Evolutionary conservation across 352 stramenopile genomes (phyloP).

Genomic region (Pythium grandisporangium): DNA sequence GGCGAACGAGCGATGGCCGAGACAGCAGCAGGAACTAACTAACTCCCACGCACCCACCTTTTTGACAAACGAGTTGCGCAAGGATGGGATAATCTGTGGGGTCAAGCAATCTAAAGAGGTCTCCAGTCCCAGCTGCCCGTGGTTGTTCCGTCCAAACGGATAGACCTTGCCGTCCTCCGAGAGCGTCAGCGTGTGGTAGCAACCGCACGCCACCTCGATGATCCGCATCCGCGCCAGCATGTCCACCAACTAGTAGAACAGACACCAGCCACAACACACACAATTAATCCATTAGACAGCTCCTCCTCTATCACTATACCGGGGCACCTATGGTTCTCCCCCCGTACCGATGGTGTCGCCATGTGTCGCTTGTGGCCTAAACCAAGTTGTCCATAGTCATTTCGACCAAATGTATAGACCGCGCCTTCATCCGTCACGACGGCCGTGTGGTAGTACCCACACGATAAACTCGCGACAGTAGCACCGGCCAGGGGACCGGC

Average conservation of each 20-base stretch:
- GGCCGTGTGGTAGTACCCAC: conserved; percentile 90
- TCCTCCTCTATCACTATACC: too few species aligned
- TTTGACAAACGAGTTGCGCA: conserved; percentile 39
- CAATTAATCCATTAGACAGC: too few species aligned
- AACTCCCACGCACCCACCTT: conserved; percentile 59
- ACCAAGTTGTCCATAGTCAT: conserved; percentile 91
- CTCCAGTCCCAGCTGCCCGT: conserved; percentile 86
- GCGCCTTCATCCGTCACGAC: conserved; percentile 51
- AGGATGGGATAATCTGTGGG: conserved; percentile 59
- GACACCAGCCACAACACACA: neutral
- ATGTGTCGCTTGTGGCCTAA: conserved; percentile 79
- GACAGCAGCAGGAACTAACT: neutral
- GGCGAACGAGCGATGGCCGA: neutral
- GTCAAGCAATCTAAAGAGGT: conserved; percentile 60
- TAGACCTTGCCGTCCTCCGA: conserved; percentile 84
- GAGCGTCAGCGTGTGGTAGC: conserved; percentile 79
- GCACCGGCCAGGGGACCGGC: conserved; percentile 45
- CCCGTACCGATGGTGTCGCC: conserved; percentile 34
- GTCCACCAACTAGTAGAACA: conserved; percentile 26
- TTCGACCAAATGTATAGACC: conserved; percentile 86
- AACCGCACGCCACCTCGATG: conserved; percentile 71
- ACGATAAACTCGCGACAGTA: conserved; percentile 68
- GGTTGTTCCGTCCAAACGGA: conserved; percentile 92
- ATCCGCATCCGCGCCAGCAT: conserved; percentile 43
- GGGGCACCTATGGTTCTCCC: neutral